Evolutionary conservation across 2,329 filamentous ascomycete genomes (phyloP), one percentile per base, ranked within the genome.

Genomic region (Tolypocladium paradoxum): DNA sequence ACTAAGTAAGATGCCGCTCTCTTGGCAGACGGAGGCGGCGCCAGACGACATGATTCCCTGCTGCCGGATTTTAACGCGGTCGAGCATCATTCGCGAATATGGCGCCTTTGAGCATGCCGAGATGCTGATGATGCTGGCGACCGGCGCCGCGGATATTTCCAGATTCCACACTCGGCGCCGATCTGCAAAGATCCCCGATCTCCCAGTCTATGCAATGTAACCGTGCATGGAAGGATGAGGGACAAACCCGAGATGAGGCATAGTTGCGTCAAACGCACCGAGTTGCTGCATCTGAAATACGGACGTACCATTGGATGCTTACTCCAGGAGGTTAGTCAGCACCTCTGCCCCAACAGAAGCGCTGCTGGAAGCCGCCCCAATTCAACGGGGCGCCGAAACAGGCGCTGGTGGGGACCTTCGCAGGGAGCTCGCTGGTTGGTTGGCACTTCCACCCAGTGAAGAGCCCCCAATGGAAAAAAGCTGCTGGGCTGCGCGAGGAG

Each of bases 31-130:
- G 40, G 54, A 60, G 2, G 55, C 40, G 12, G 56, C 60, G 37
- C 60, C 58, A 1, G 58, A 61, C 11, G 56, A 56, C 4, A 52
- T 46, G 48, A 62, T 49, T 51, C 61, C 61, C 18, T 63, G 61
- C 4, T 54, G 55, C 12, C 61, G 61, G 8, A 46, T 11, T 34
- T 60, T 57, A 55, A 63, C 54, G 60, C 61, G 61, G 38, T 61
- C 57, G 12, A 63, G 55, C 61, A 63, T 62, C 34, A 8, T 50
- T 8, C 48, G 38, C 9, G 52, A 53, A 8, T 20, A 46, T 3
- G 52, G 52, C 24, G 27, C 16, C 12, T 38, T 29, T 11, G 40
- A n/a, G 40, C 24, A 29, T 9, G 40, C 11, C 40, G 40, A 24
- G 16, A 24, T 29, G 40, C 40, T 5, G 40, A 45, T 29, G 16